Evolutionary conservation across 2,329 filamentous ascomycete genomes (phyloP).

Genomic region (Diplodia scrobiculata): DNA sequence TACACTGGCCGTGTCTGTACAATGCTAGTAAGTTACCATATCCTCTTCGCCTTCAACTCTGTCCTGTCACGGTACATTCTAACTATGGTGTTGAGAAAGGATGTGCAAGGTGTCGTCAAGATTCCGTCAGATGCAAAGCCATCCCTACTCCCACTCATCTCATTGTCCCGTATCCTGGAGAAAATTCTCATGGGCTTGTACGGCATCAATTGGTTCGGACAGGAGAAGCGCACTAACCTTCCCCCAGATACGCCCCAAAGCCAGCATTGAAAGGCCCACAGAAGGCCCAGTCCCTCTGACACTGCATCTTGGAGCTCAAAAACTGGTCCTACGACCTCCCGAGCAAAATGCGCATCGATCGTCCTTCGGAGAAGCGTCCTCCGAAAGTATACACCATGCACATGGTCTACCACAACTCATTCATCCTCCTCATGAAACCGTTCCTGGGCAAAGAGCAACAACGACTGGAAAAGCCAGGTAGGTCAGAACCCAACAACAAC

Average conservation of each 20-base stretch:
- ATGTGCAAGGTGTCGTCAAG: slow-evolving; percentile 40
- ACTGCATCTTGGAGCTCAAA: slow-evolving; percentile 41
- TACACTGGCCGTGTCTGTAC: slow-evolving; percentile 45
- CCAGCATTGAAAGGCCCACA: slow-evolving; percentile 31
- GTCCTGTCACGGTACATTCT: background rate
- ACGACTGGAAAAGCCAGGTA: background rate
- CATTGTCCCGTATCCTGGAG: slow-evolving; percentile 39
- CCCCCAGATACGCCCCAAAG: slow-evolving; percentile 40
- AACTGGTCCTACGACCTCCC: slow-evolving; percentile 44
- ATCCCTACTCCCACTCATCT: slow-evolving; percentile 38
- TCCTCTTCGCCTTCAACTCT: background rate
- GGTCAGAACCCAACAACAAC: background rate
- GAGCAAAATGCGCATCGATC: slow-evolving; percentile 38
- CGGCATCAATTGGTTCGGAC: slow-evolving; percentile 1
- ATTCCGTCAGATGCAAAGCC: slow-evolving; percentile 27
- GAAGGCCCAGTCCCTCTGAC: slow-evolving; percentile 38
- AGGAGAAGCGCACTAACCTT: background rate
- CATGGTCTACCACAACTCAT: slow-evolving; percentile 44
- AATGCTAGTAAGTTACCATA: slow-evolving; percentile 38
- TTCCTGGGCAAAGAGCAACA: slow-evolving; percentile 32
- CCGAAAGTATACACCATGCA: slow-evolving; percentile 41
- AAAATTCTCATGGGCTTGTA: slow-evolving; percentile 41
- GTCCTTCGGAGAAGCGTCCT: slow-evolving; percentile 28
- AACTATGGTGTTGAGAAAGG: slow-evolving; percentile 30
- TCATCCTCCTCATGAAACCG: slow-evolving; percentile 41